phyloP scores from a whole-genome alignment of 192 early-diverging fungal species.

The Gaertneriomyces sp. region DNA sequence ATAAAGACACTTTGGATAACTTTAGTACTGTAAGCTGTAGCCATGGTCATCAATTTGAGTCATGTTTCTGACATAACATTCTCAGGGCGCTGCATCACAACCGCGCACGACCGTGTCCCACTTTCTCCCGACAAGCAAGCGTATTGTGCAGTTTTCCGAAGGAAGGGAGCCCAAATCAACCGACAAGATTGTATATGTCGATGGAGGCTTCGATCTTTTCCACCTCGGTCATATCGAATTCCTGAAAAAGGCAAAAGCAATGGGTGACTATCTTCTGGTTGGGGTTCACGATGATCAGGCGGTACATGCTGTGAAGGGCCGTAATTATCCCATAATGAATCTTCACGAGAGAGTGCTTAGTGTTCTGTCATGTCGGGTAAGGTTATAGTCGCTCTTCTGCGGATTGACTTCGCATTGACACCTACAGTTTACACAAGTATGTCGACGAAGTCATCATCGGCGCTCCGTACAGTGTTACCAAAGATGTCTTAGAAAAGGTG shows the following conservation, averaged over 20 bases:
- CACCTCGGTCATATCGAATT: constrained; percentile 94
- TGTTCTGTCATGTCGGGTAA: constrained; percentile 87
- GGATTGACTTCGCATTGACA: background rate
- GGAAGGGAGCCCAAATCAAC: constrained; percentile 67
- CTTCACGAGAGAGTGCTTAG: constrained; percentile 89
- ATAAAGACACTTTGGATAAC: constrained; percentile 14
- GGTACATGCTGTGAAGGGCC: constrained; percentile 81
- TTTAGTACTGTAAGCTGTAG: constrained; percentile 11
- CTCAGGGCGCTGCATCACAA: constrained; percentile 31
- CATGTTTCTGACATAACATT: background rate
- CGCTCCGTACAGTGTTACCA: constrained; percentile 82
- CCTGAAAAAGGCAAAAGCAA: constrained; percentile 75
- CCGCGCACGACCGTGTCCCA: constrained; percentile 67
- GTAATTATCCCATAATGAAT: constrained; percentile 93
- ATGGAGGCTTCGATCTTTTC: constrained; percentile 96
- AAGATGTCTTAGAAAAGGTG: constrained; percentile 80
- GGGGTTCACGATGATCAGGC: constrained; percentile 90
- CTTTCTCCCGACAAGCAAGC: constrained; percentile 82
- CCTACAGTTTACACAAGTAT: constrained; percentile 46
- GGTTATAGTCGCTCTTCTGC: constrained; percentile 7
- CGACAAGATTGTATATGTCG: constrained; percentile 89
- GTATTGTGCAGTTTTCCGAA: constrained; percentile 88
- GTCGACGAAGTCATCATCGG: constrained; percentile 94
- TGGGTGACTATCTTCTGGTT: constrained; percentile 88
- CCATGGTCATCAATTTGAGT: background rate